Evolutionary conservation across 495 filamentous ascomycete species (phyloP).

Genomic region (Daldinia caldariorum): DNA sequence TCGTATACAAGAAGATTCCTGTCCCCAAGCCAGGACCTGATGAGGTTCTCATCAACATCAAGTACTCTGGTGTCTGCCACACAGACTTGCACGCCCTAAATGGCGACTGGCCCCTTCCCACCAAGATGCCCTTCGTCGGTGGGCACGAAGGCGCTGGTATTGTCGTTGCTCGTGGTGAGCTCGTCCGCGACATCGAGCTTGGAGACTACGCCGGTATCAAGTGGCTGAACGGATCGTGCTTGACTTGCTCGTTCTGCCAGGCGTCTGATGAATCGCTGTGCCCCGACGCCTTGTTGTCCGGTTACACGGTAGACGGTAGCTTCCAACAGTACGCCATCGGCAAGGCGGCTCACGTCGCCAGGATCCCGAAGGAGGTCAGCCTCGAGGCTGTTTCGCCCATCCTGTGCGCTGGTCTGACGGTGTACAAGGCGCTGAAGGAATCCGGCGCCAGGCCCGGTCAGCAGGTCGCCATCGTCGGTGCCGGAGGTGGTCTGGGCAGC

Average conservation of each 20-base stretch:
- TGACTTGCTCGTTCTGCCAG: constrained; percentile 80
- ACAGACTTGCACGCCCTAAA: constrained; percentile 87
- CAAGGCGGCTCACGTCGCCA: constrained; percentile 83
- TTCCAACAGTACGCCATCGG: constrained; percentile 94
- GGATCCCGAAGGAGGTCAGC: constrained; percentile 76
- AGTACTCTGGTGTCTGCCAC: constrained; percentile 93
- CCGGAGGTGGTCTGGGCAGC: constrained; percentile 85
- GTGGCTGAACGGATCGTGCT: constrained; percentile 89
- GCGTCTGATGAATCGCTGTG: constrained; percentile 74
- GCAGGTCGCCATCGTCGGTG: constrained; percentile 86
- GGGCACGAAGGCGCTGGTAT: constrained; percentile 94
- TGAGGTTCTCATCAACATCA: constrained; percentile 90
- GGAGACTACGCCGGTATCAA: constrained; percentile 88
- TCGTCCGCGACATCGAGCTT: constrained; percentile 77
- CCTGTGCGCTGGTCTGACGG: constrained; percentile 89
- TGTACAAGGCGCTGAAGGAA: constrained; percentile 93
- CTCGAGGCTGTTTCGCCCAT: constrained; percentile 84
- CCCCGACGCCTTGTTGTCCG: constrained; percentile 74
- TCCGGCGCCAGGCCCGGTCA: constrained; percentile 77
- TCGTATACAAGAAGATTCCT: constrained; percentile 83
- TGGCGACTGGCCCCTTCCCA: constrained; percentile 85
- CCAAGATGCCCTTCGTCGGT: constrained; percentile 86
- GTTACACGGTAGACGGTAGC: constrained; percentile 89
- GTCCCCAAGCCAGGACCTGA: constrained; percentile 82
- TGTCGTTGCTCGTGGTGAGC: constrained; percentile 79